Evolutionary conservation across 176 grass and related monocot species (phyloP).

Genomic region (Saccharum spontaneum): DNA sequence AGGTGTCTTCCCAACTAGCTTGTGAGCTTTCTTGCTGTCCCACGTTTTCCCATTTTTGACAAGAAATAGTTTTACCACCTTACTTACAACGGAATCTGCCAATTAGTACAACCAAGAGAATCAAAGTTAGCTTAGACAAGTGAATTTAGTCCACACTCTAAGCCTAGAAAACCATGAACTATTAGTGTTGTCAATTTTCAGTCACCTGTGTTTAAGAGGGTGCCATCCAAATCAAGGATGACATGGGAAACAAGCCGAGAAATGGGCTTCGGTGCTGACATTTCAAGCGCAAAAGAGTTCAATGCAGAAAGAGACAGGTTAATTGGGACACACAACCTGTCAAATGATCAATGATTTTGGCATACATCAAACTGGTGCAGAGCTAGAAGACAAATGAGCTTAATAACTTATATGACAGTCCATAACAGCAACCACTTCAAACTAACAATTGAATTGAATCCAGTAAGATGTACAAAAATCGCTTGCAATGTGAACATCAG

Average conservation of each 20-base stretch:
- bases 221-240: constrained; percentile 95
- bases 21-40: constrained; percentile 72
- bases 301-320: constrained; percentile 38
- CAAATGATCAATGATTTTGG: constrained; percentile 31
- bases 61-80: constrained; percentile 72
- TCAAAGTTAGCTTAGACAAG: background rate
- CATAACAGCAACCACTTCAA: background rate
- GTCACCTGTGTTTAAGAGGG: constrained; percentile 91
- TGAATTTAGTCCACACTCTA: constrained; percentile 7
- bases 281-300: constrained; percentile 40
- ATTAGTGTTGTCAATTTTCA: constrained; percentile 2
- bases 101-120: constrained; percentile 35
- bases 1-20: constrained; percentile 78
- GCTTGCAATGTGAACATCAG: background rate
- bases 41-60: constrained; percentile 76
- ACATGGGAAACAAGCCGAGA: constrained; percentile 68
- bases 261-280: constrained; percentile 60
- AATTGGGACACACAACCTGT: constrained; percentile 43
- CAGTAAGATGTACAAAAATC: background rate
- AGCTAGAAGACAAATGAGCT: background rate
- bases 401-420: background rate
- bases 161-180: background rate
- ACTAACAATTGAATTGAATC: background rate
- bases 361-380: background rate
- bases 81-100: constrained; percentile 72